Evolutionary conservation across 768 basidiomycete species (phyloP), one percentile per base, ranked within the genome.

Genomic region (Pseudohyphozyma bogoriensis): DNA sequence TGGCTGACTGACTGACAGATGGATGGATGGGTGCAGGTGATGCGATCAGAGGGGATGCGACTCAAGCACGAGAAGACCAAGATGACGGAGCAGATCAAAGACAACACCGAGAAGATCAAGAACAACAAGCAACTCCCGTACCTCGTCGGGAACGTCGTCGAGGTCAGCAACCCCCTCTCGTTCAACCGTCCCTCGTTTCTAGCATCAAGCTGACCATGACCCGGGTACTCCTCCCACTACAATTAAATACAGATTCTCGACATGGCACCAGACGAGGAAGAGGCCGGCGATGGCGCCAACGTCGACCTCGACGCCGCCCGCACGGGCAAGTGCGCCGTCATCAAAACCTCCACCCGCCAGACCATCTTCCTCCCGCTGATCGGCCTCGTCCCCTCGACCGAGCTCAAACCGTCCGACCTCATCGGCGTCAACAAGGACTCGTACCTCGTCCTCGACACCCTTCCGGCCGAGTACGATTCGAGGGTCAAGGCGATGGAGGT

Each of bases 401-500:
- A 89, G 68, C 83, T 99, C 63, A 84, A 80, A 69, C 93, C 93
- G 5, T 80, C 86, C 46, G 95, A 97, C 75, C 83, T 99, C 51
- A 92, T 99, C 68, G 95, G 95, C 65, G 93, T 97, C 52, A 97
- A 99, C 79, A 99, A 99, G 74, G 95, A 99, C 73, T 97, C 93
- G 13, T 97, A 97, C 73, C 85, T 99, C 66, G 83, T 97, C 36
- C 81, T 99, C 39, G 95, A 97, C 74, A 92, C 85, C 4, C 81
- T 99, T 28, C 95, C 95, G 5, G 87, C 87, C 29, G 95, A 99
- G 77, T 97, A 90, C 71, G 95, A 99, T 74, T 91, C 90, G 37
- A 84, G 95, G 49, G 95, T 99, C 29, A 97, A 96, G 74, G 95
- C 95, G 12, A 99, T 99, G 95, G 95, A 99, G 72, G 95, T 99